Base-by-base conservation (phyloP, 140 eudicot species). In the Ambrosia hybrid region DNA sequence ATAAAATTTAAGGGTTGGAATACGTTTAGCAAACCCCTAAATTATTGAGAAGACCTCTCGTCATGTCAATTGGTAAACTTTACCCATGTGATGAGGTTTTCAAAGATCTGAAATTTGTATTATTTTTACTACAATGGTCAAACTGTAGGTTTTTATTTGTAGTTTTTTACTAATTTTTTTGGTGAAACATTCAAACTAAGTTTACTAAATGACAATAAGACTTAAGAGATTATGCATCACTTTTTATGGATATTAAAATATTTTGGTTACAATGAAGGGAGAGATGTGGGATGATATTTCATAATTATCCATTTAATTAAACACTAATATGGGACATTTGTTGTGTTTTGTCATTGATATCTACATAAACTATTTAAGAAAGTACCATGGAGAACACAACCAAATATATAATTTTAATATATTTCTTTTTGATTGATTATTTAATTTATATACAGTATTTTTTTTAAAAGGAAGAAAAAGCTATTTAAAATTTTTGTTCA, bases 371-470 rank as follows among this genome's bases (percentile, higher is more conserved):
- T 70, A 60, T 30, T 45, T 15, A 34, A 9, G 45, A 61, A 45
- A 12, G n/a, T 51, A 51, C 34, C 49, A 73, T 62, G 70, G 69
- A 45, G 68, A 46, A 46, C 77, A 72, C 71, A 73, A 62, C 55
- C 41, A 63, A 48, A 34, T n/a, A 60, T 17, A n/a, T 51, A 65
- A 73, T 30, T 11, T 52, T 34, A n/a, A 52, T 21, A 37, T 37
- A 6, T 46, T 6, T 13, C 3, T 30, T 48, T 72, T 17, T 41
- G 59, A 58, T 14, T 67, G 60, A 67, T 57, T 33, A 55, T 39
- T 38, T 53, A 52, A 41, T 13, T n/a, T n/a, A n/a, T n/a, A n/a
- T n/a, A n/a, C n/a, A n/a, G n/a, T n/a, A n/a, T n/a, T n/a, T n/a
- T n/a, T n/a, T n/a, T n/a, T n/a, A n/a, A n/a, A 5, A 4, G 4